A percentile compares a stretch with the other conserved stretches of the same genome.
Evolutionary conservation across 2,329 filamentous ascomycete species (phyloP).

Genomic region (Aspergillus fumigatus): DNA sequence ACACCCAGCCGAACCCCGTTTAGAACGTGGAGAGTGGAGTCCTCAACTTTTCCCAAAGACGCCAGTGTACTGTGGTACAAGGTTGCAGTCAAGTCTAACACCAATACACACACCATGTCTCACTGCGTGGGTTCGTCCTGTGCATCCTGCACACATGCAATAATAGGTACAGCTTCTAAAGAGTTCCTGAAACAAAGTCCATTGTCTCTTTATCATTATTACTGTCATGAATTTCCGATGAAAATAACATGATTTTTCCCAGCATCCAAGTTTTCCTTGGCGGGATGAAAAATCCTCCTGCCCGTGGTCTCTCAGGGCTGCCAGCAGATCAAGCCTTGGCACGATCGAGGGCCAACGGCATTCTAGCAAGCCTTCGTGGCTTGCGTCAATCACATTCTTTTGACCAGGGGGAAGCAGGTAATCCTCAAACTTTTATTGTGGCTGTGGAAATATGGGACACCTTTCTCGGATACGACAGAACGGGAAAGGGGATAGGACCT

Average conservation of each 20-base stretch:
- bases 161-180: neutral
- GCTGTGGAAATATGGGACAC: neutral
- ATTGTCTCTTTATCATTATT: neutral
- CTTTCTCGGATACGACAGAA: neutral
- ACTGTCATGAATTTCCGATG: neutral
- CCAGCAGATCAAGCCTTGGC: neutral
- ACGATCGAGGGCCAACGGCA: neutral
- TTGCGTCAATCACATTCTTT: neutral
- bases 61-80: neutral
- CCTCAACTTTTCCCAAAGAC: neutral
- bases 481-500: neutral
- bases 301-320: neutral
- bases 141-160: neutral
- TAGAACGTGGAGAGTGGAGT: neutral
- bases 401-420: neutral
- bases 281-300: neutral
- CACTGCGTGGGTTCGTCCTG: neutral
- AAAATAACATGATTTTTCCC: neutral
- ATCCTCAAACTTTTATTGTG: neutral
- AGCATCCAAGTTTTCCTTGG: neutral
- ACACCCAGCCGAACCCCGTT: neutral
- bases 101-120: neutral
- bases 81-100: neutral
- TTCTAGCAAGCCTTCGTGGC: neutral
- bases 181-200: neutral